Base-by-base conservation (phyloP, 2,329 filamentous ascomycete species). In the Metarhizium robertsii region DNA sequence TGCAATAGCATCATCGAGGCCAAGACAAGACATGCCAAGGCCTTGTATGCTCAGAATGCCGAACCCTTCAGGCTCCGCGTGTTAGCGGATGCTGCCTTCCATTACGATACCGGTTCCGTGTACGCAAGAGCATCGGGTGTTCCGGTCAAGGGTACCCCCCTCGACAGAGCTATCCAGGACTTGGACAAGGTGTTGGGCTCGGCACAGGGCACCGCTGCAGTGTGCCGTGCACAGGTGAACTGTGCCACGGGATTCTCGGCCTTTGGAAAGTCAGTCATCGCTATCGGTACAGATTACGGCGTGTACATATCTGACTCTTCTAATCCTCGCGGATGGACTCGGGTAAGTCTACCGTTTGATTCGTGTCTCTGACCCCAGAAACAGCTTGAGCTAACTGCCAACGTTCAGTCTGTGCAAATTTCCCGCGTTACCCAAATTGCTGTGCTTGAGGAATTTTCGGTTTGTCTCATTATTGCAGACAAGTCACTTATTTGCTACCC, bases 61-160 rank as follows among this genome's bases (percentile, higher is more conserved):
- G 94, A 99, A 69, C 94, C 94, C 0, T 99, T 99, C 79, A 82
- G 90, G 52, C 75, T 99, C 7, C 85, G 90, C 25, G 91, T 99
- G 8, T 86, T 99, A 67, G 92, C 94, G 0, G 94, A 99, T 67
- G 87, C 88, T 47, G 89, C 92, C 0, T 99, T 99, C 69, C 85
- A 87, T 11, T 92, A 91, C 64, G 90, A 95, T 61, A 73, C 76
- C 4, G 68, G 80, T 55, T 79, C 81, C 3, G 74, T 78, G 50
- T 75, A 81, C 43, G 79, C 83, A 13, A 86, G 81, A 67, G 83
- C 77, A 48, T 73, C 76, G 16, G 76, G 83, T 56, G 87, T 96
- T 20, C 82, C 87, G 8, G 94, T 99, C 66, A 86, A 86, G 62
- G 92, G 90, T 4, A 99, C 95, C 0, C 95, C 94, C 1, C 78